Base-by-base conservation (phyloP, 176 grass and related monocot genomes). In the Rhynchospora pubera region DNA sequence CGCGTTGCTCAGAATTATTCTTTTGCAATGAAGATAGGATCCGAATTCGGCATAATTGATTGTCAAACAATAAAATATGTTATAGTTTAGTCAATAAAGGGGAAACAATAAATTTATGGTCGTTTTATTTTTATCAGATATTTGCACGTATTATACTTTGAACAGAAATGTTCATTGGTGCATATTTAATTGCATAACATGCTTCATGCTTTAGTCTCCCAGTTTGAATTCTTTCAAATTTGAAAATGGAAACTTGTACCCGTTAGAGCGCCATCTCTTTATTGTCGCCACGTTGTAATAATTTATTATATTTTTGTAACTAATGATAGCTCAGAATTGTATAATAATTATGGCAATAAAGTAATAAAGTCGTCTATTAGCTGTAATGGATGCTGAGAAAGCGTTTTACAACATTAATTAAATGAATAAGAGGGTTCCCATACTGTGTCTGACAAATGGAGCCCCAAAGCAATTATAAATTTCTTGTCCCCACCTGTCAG, bases 211-310 rank as follows among this genome's bases (percentile, higher is more conserved):
- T 81, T 81, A 47, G 46, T 46, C 18, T 81, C 39, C 50, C 59
- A 28, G 58, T 62, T 81, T 81, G 32, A 59, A 79, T 61, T 59
- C 5, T 57, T 60, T 81, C 23, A 65, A 65, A 81, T 81, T 81
- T 81, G 12, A 64, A 81, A 81, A 18, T 79, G 62, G 19, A 32
- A 63, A 23, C 19, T 14, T 79, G 77, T 79, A 2, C 77, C 26
- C 34, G 23, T 65, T 65, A 81, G 42, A 47, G 8, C 58, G 5
- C 39, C 60, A 15, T 47, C 6, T 81, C 58, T 81, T 81, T 64
- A 51, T 65, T 14, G 79, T 81, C 14, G n/a, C 58, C 79, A 81
- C 79, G 79, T 81, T 81, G 59, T 50, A 51, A 65, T 48, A 65
- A 16, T 65, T 81, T 63, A 81, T 39, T 3, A 39, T 39, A 39